phyloP scores from a whole-genome alignment of 2,329 filamentous ascomycete species.

The Helotiales sp. region DNA sequence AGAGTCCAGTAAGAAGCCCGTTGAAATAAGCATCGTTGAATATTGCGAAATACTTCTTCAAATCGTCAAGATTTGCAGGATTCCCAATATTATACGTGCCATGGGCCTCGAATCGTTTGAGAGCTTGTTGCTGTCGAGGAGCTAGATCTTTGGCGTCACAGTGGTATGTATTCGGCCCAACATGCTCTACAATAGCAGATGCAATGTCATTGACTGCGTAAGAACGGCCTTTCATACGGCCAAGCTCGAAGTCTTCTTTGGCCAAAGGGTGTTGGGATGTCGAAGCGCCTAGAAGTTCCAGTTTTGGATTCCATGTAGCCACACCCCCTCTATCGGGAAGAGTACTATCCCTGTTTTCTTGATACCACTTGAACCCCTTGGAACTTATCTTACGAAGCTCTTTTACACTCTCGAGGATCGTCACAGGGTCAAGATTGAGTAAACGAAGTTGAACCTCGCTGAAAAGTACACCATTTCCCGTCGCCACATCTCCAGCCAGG shows the following conservation, averaged over 20 bases:
- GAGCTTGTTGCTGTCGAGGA: neutral
- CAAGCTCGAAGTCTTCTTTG: neutral
- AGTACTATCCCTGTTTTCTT: neutral
- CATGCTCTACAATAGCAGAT: neutral
- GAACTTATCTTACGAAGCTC: neutral
- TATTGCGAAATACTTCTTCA: conserved; percentile 5
- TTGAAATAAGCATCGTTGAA: conserved; percentile 6
- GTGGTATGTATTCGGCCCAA: neutral
- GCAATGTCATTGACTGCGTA: neutral
- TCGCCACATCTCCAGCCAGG: neutral
- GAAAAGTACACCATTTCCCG: neutral
- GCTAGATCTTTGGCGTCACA: neutral
- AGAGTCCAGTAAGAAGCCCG: neutral
- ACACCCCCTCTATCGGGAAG: neutral
- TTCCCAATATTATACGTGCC: neutral
- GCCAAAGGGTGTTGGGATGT: neutral
- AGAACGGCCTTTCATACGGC: neutral
- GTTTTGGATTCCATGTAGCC: neutral
- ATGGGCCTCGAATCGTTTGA: neutral
- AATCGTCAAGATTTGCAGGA: neutral
- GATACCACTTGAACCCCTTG: neutral
- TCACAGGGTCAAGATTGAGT: neutral
- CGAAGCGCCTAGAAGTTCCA: conserved; percentile 22
- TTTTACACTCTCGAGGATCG: neutral
- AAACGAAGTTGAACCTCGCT: neutral